Base-by-base conservation (phyloP, 1,139 yeast species). In the Yamadazyma kanchanaburiensis region DNA sequence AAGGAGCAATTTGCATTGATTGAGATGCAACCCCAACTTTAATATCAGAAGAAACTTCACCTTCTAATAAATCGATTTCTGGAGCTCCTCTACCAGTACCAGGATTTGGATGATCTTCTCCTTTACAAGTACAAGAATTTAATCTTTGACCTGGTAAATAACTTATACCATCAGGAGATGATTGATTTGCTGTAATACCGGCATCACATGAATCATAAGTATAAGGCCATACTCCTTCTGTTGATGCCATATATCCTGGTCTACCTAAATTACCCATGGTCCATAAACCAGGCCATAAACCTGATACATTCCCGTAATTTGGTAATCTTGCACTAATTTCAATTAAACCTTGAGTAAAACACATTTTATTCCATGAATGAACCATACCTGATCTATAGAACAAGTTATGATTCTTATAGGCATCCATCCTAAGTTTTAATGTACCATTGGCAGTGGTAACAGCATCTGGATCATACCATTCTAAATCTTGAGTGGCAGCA, bases 271-370 rank as follows among this genome's bases (percentile, higher is more conserved):
- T 86, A 27, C 95, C 95, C 70, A 86, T 68, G 2, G 91, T 71
- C 95, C 95, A 86, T 33, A 84, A 52, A 58, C 94, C 95, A 1
- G 95, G 95, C 95, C 95, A 86, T 34, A 85, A 61, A 24, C 95
- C 95, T 7, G 77, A 67, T 15, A 77, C 66, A 34, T 73, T 62
- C 40, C 89, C 89, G 39, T 69, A 74, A 35, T 82, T 81, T 12
- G 95, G 91, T 37, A 86, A 57, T 41, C 74, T 67, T 1, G 85
- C 87, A 5, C 85, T 76, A 8, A 81, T 69, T 50, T 82, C 91
- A 19, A 86, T 45, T 26, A 64, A 53, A 4, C 95, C 95, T 53
- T 85, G 85, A 9, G 87, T 78, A 47, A 81, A 83, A 53, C 95
- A 86, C 48, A 86, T 37, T 52, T 80, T 74, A 55, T 86, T 86